Evolutionary conservation across 2,329 filamentous ascomycete species (phyloP).

Genomic region (Trichoderma brevicompactum): DNA sequence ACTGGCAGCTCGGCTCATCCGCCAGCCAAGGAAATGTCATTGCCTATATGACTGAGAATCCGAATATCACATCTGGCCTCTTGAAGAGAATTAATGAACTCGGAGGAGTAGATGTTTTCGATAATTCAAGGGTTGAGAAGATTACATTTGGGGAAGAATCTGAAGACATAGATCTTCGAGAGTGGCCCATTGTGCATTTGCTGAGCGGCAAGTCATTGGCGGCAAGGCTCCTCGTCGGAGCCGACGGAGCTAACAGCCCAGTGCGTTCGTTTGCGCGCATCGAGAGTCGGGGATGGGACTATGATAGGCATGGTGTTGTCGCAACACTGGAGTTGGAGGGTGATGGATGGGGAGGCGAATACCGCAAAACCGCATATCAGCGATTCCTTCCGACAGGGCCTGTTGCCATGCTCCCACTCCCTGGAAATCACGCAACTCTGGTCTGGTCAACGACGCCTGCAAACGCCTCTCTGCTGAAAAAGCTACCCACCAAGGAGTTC

Average conservation of each 20-base stretch:
- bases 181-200: conserved; percentile 85
- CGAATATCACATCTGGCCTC: conserved; percentile 82
- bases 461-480: conserved; percentile 79
- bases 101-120: conserved; percentile 70
- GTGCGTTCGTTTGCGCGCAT: conserved; percentile 90
- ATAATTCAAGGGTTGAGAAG: conserved; percentile 75
- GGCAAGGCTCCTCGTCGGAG: conserved; percentile 85
- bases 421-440: conserved; percentile 78
- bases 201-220: conserved; percentile 69
- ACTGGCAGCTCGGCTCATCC: conserved; percentile 60
- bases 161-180: conserved; percentile 73
- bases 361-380: conserved; percentile 82
- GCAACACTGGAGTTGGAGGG: conserved; percentile 79
- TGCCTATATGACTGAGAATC: conserved; percentile 96
- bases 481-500: conserved; percentile 73
- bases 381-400: conserved; percentile 92
- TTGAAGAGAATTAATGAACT: conserved; percentile 72
- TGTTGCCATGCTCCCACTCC: conserved; percentile 87
- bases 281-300: conserved; percentile 88
- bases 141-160: conserved; percentile 75
- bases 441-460: conserved; percentile 93
- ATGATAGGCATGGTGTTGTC: conserved; percentile 86
- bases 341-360: conserved; percentile 57
- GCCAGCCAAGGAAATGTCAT: conserved; percentile 64
- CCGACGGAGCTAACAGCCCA: conserved; percentile 92